phyloP scores from a whole-genome alignment of 2,329 filamentous ascomycete genomes.

The Tolypocladium amazonense region DNA sequence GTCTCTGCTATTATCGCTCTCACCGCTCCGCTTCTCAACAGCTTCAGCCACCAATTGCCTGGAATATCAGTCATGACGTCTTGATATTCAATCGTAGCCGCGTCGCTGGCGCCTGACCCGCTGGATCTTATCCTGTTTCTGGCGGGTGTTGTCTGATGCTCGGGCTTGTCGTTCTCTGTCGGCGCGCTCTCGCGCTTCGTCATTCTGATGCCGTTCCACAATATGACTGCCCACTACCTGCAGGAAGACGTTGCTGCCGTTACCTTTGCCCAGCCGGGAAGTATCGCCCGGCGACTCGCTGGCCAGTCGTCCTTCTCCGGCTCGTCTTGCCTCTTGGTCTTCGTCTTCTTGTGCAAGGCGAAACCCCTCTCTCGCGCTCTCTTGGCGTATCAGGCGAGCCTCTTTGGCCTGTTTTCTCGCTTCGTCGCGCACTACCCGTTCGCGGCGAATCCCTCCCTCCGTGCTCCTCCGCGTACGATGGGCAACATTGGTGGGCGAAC shows the following conservation, averaged over 20 bases:
- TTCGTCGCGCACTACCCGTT: neutral
- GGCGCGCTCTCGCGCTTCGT: neutral
- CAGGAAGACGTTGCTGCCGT: neutral
- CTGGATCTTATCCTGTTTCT: neutral
- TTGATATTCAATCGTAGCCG: neutral
- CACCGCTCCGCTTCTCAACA: neutral
- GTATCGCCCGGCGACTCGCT: neutral
- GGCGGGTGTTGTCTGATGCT: neutral
- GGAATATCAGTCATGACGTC: neutral
- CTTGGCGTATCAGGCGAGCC: neutral
- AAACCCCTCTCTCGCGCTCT: neutral
- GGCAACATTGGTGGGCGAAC: neutral
- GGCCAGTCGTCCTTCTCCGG: neutral
- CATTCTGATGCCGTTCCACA: neutral
- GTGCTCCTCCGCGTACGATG: neutral
- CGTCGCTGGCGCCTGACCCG: neutral
- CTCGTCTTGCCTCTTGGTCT: neutral
- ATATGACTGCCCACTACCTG: neutral
- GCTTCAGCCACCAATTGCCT: neutral
- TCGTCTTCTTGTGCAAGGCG: neutral
- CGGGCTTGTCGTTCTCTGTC: neutral
- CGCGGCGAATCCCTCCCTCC: neutral
- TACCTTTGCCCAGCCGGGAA: neutral
- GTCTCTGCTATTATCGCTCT: neutral
- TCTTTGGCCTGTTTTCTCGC: neutral